phyloP scores from a whole-genome alignment of 805 yeast species.

The Pichia gijzeniarum region DNA sequence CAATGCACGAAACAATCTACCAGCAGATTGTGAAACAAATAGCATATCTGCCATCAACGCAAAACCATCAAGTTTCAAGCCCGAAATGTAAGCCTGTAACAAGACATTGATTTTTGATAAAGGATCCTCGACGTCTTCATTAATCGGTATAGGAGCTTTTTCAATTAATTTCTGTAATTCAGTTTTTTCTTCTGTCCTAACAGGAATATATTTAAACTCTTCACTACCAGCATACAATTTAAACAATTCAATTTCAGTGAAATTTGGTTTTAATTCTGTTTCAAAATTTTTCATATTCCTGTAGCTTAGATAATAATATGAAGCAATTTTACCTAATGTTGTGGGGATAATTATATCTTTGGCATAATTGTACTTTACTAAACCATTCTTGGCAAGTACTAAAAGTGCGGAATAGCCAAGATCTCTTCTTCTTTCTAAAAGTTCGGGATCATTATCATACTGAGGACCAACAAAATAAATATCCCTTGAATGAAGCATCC shows the following conservation, averaged over 20 bases:
- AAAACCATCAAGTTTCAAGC: slow-evolving; percentile 72
- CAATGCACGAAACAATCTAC: slow-evolving; percentile 79
- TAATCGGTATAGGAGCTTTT: slow-evolving; percentile 80
- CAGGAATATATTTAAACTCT: slow-evolving; percentile 79
- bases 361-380: slow-evolving; percentile 50
- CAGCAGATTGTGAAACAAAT: slow-evolving; percentile 88
- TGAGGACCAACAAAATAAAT: slow-evolving; percentile 71
- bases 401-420: slow-evolving; percentile 71
- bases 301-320: slow-evolving; percentile 77
- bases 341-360: slow-evolving; percentile 48
- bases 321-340: slow-evolving; percentile 76
- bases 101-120: slow-evolving; percentile 72
- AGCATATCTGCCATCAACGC: slow-evolving; percentile 92
- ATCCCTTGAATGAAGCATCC: slow-evolving; percentile 70
- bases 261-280: slow-evolving; percentile 54
- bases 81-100: slow-evolving; percentile 81
- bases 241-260: slow-evolving; percentile 66
- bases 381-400: slow-evolving; percentile 46
- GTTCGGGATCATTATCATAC: slow-evolving; percentile 42
- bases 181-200: slow-evolving; percentile 75
- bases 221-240: slow-evolving; percentile 73
- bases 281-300: slow-evolving; percentile 66
- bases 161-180: slow-evolving; percentile 68
- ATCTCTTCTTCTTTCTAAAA: slow-evolving; percentile 53
- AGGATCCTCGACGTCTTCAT: slow-evolving; percentile 63